These are phyloP conservation scores for Myriangium duriaei DNA, from an alignment of 2,329 filamentous ascomycete species.

Conservation along the genomic window DNA sequence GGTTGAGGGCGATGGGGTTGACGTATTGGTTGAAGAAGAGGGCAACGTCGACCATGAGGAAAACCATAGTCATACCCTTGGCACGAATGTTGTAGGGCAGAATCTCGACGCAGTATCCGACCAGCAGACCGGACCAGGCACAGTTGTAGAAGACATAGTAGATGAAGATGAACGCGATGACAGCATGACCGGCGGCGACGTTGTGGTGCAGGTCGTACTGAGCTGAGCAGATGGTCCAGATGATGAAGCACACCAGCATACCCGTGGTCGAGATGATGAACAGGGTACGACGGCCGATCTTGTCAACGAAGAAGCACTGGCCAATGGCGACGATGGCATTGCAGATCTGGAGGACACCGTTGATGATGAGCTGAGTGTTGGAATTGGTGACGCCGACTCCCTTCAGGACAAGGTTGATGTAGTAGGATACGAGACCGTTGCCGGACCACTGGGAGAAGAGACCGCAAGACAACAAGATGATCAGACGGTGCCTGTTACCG, in stretches of 20 bases:
- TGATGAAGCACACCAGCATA: conserved; percentile 28
- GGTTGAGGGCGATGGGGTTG: conserved; percentile 20
- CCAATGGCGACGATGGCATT: conserved; percentile 45
- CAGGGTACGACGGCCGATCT: conserved; percentile 23
- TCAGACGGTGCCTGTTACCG: conserved; percentile 42
- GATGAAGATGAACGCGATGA: conserved; percentile 24
- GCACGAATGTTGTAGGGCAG: conserved; percentile 36
- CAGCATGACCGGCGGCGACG: conserved; percentile 18
- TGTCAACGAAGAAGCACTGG: conserved; percentile 24
- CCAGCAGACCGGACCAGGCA: conserved; percentile 31
- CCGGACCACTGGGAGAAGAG: conserved; percentile 48
- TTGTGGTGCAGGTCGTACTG: conserved; percentile 16
- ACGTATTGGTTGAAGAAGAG: conserved; percentile 32
- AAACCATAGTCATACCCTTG: conserved; percentile 32
- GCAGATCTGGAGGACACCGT: conserved; percentile 45
- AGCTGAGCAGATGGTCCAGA: conserved; percentile 27
- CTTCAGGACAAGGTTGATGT: conserved; percentile 24
- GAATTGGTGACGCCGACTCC: conserved; percentile 24
- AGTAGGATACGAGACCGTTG: conserved; percentile 38
- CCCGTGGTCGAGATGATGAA: conserved; percentile 26
- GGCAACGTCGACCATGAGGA: conserved; percentile 32
- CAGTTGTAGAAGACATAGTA: conserved; percentile 27
- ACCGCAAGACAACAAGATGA: conserved; percentile 42
- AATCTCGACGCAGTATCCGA: conserved; percentile 36
- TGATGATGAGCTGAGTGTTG: conserved; percentile 29